phyloP scores from a whole-genome alignment of 2,329 filamentous ascomycete genomes.

The Pseudocercospora fuligena region DNA sequence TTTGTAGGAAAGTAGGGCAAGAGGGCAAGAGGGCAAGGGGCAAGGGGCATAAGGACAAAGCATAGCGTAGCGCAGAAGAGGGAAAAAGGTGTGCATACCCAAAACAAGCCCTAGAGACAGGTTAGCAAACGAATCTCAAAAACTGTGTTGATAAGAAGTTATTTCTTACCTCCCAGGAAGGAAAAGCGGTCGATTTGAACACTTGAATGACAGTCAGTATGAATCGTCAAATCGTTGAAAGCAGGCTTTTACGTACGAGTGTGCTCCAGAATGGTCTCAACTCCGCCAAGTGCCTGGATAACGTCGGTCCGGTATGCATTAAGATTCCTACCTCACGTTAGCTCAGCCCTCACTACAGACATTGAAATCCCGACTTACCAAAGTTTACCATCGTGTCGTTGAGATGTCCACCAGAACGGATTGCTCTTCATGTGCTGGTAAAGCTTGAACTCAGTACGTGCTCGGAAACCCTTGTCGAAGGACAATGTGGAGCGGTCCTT shows the following conservation, averaged over 20 bases:
- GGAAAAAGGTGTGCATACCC: slow-evolving; percentile 50
- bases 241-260: slow-evolving; percentile 65
- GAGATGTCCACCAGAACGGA: slow-evolving; percentile 99
- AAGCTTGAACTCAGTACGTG: slow-evolving; percentile 94
- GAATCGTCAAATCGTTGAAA: slow-evolving; percentile 60
- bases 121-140: no score
- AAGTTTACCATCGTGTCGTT: slow-evolving; percentile 93
- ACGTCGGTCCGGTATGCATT: slow-evolving; percentile 96
- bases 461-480: slow-evolving; percentile 98
- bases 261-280: slow-evolving; percentile 89
- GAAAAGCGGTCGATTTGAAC: slow-evolving; percentile 96
- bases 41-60: no score
- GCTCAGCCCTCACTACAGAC: not conserved
- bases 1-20: no score
- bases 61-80: no score
- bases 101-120: slow-evolving; percentile 70
- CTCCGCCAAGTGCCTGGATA: slow-evolving; percentile 93
- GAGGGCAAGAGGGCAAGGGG: no score
- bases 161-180: slow-evolving; percentile 74
- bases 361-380: slow-evolving; percentile 66
- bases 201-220: slow-evolving; percentile 9
- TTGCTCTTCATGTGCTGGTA: slow-evolving; percentile 99
- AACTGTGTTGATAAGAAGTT: no score
- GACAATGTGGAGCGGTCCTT: slow-evolving; percentile 96
- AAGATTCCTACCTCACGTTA: slow-evolving; percentile 47